Evolutionary conservation across 2,329 filamentous ascomycete species (phyloP), one percentile per base, ranked within the genome.

Genomic region (Fusarium nurragi): DNA sequence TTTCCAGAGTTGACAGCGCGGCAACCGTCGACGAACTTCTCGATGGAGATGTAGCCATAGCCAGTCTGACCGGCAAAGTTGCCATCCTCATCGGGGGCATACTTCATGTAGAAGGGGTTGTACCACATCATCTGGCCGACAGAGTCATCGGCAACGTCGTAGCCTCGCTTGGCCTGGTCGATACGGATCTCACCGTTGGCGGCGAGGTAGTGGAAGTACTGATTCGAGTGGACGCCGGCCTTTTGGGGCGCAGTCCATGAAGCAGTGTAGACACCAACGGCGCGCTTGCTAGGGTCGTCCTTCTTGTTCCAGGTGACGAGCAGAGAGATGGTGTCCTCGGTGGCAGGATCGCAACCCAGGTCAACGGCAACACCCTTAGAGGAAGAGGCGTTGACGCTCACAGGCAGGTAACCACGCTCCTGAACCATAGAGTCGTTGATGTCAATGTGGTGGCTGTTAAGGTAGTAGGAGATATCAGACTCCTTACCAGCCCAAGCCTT

Each of bases 21-120:
- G 74, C 93, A 93, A 13, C 90, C 93, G 76, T 97, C 93, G 46
- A 97, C 89, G 77, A 97, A 97, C 80, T 97, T 97, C 81, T 97
- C 94, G 73, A 97, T 94, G 19, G 91, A 95, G 57, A 97, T 87
- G 78, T 97, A 97, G 30, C 94, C 94, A 76, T 97, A 97, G 22
- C 94, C 94, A 8, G 88, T 90, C 80, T 97, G 94, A 32, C 94
- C 94, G 52, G 88, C 89, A 77, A 97, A 97, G 79, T 97, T 96
- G 52, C 94, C 94, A 77, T 97, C 92, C 80, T 97, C 94, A 73
- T 97, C 93, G 19, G 94, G 93, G 13, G 93, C 92, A 73, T 97
- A 97, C 72, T 90, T 90, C 93, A 96, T 97, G 80, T 96, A 96
- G 79, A 96, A 96, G 76, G 94, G 94, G 77, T 97, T 97, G 77